Percentiles rank a stretch among this genome's conserved stretches.
These are phyloP conservation scores for Trifolium repens DNA, from an alignment of 306 rosid genomes.

Conservation along the genomic window DNA sequence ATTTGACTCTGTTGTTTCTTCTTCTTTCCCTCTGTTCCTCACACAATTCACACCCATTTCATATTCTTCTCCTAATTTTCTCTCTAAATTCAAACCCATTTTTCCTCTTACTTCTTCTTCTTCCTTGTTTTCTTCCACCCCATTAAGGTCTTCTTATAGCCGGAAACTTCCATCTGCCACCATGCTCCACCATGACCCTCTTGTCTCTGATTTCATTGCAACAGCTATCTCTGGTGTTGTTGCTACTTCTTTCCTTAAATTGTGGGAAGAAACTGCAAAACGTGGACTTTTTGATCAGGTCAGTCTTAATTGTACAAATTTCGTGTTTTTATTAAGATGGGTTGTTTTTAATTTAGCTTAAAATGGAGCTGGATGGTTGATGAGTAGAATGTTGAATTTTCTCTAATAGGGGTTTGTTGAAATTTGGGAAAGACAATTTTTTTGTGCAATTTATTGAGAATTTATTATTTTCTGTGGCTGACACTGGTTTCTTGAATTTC, in stretches of 20 bases:
- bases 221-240: slow-evolving; percentile 53
- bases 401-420: background rate
- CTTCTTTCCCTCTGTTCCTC: slow-evolving; percentile 31
- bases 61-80: slow-evolving; percentile 14
- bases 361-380: background rate
- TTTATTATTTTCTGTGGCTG: too few species aligned
- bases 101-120: slow-evolving; percentile 6
- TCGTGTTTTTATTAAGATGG: background rate
- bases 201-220: slow-evolving; percentile 71
- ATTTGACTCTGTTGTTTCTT: slow-evolving; percentile 30
- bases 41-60: slow-evolving; percentile 25
- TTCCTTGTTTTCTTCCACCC: slow-evolving; percentile 12
- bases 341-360: background rate
- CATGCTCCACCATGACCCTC: slow-evolving; percentile 61
- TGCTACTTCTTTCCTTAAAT: slow-evolving; percentile 60
- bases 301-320: background rate
- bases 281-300: slow-evolving; percentile 79
- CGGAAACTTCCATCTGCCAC: slow-evolving; percentile 43
- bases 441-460: too few species aligned
- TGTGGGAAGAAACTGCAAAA: slow-evolving; percentile 78
- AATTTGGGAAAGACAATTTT: background rate
- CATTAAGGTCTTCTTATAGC: slow-evolving; percentile 17
- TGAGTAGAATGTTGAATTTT: background rate
- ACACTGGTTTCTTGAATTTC: background rate
- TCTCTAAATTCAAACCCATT: slow-evolving; percentile 36